Base-by-base conservation (phyloP, 1,284 basidiomycete genomes). In the Prillingera fragicola region DNA sequence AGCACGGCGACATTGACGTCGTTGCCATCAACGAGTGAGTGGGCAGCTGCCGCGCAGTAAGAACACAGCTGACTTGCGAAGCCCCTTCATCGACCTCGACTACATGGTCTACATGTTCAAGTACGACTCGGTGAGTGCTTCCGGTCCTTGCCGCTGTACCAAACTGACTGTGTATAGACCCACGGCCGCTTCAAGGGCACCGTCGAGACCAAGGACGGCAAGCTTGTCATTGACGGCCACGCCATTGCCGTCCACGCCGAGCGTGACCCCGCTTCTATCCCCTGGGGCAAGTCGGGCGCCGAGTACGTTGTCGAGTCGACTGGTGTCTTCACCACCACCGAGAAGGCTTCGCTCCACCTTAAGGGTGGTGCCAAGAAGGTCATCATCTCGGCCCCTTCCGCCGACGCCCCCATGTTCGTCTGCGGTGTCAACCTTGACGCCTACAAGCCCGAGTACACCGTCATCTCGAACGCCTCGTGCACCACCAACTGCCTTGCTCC, bases 21-120 rank as follows among this genome's bases (percentile, higher is more conserved):
- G 82, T 89, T 28, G 87, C 88, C 46, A 74, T 94, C 62, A 92
- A 92, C 78, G 87, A 92, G 86, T 90, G 60, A 62, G 85, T 75
- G 41, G 36, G 15, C 24, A 3, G 17, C 15, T 29, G 12, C 9
- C 18, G 18, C 3, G 12, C 17, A 31, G 40, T 48, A 31, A 50
- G 38, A 31, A n/a, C 6, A 28, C 31, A 27, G n/a, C 26, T 40
- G 22, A 36, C 21, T 13, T 33, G n/a, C 6, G 19, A 54, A 87
- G 84, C 76, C 90, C 90, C 51, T 96, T 95, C 84, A 94, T 95
- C 64, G 84, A 89, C 73, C 84, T 94, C 60, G 81, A 85, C 9
- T 95, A 95, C 81, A 92, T 94, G 89, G 90, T 89, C 71, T 96
- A 98, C 84, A 95, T 98, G 92, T 95, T 97, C 87, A 97, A 96